phyloP scores from a whole-genome alignment of 2,329 filamentous ascomycete genomes.

The Claviceps sp. region DNA sequence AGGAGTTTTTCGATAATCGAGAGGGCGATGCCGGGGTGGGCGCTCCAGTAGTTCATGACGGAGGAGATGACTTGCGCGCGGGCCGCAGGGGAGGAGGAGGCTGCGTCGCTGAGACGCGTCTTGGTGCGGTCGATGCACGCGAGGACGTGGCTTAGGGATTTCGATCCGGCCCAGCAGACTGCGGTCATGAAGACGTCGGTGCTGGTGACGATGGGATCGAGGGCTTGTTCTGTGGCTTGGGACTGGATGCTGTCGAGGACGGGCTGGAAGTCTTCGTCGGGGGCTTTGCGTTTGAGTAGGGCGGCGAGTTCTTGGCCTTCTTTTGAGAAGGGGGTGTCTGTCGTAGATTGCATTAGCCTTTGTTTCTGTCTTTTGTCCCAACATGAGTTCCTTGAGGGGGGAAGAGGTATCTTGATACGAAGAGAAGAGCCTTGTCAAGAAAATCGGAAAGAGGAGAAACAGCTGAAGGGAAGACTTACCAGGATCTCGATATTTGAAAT shows the following conservation, averaged over 20 bases:
- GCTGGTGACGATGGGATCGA: constrained; percentile 73
- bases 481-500: constrained; percentile 77
- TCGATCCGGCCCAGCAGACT: constrained; percentile 86
- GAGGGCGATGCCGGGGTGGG: constrained; percentile 83
- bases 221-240: constrained; percentile 54
- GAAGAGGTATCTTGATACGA: neutral
- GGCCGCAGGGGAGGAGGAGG: constrained; percentile 59
- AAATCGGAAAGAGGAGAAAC: neutral
- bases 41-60: constrained; percentile 85
- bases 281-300: constrained; percentile 70
- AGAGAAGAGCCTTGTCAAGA: neutral
- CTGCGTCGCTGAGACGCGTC: constrained; percentile 70
- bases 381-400: neutral
- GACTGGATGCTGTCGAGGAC: constrained; percentile 70
- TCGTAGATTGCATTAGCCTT: no score
- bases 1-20: constrained; percentile 92
- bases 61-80: constrained; percentile 80
- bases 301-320: constrained; percentile 74
- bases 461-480: constrained; percentile 34
- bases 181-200: constrained; percentile 90
- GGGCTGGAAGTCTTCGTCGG: constrained; percentile 75
- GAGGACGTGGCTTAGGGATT: constrained; percentile 89
- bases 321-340: constrained; percentile 66
- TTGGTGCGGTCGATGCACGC: constrained; percentile 94
- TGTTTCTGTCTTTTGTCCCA: no score